Evolutionary conservation across 495 filamentous ascomycete genomes (phyloP), one percentile per base, ranked within the genome.

Genomic region (Penicillium waksmanii): DNA sequence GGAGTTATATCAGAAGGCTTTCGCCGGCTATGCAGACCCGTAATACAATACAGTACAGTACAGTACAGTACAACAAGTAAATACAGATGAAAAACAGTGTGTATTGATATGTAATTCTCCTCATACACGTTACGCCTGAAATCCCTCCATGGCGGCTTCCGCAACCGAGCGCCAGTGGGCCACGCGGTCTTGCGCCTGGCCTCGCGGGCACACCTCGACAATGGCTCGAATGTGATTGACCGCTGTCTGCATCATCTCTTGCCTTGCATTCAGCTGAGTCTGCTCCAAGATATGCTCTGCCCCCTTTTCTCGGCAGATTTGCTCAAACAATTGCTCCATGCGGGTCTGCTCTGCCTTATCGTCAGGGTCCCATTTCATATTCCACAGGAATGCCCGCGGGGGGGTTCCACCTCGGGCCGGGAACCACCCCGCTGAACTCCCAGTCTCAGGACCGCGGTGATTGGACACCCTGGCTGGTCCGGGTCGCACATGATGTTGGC

Each of bases 401-500:
- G 5, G 73, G 71, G 50, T 75, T 66, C 74, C 74, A 73, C 19
- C 56, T 42, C 25, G 62, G 61, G 9, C 53, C 49, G 6, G 76
- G 70, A 8, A 77, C 68, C 4, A 77, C 63, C 6, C 64, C 59
- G 15, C 66, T 56, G 40, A 77, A 78, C 63, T 75, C 75, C 72
- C 74, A 78, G 59, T 76, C 76, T 31, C 3, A 77, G 57, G 3
- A 78, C 55, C 2, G 59, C 68, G 10, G 73, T 78, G 55, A 77
- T 73, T 1, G 47, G 60, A 51, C 60, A 60, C 6, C 50, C 53
- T 12, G 57, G 52, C 18, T 58, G 55, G 3, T 51, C 23, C 9
- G 56, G 46, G 27, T 77, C 70, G 53, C 51, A 74, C 56, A 76
- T 58, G 21, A 77, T 66, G 31, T 77, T 76, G 2, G 61, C 73